Evolutionary conservation across 139 green algal species (phyloP).

Genomic region (Yamagishiella unicocca): DNA sequence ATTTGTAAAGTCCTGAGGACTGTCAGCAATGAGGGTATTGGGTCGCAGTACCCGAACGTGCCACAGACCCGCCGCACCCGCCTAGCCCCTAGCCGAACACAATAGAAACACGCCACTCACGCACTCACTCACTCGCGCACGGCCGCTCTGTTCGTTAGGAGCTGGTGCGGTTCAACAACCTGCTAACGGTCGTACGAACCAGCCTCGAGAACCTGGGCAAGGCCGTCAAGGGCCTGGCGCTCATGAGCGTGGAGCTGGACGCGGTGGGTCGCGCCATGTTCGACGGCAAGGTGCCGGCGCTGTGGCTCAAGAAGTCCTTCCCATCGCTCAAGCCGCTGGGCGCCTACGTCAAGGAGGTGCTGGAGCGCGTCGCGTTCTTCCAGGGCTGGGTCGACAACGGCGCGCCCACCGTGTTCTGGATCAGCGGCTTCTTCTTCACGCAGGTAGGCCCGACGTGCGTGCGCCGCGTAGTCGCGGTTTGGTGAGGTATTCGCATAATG

Average conservation of each 20-base stretch:
- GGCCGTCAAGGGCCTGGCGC: constrained; percentile 83
- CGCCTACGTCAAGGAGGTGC: constrained; percentile 82
- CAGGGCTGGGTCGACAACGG: constrained; percentile 79
- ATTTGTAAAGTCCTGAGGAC: too few species aligned
- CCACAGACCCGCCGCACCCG: too few species aligned
- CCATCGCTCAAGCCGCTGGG: constrained; percentile 84
- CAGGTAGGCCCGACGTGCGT: too few species aligned
- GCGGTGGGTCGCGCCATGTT: constrained; percentile 61
- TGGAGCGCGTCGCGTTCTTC: constrained; percentile 79
- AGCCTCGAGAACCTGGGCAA: constrained; percentile 78
- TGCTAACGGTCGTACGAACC: constrained; percentile 74
- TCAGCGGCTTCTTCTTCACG: constrained; percentile 92
- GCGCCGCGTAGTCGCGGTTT: too few species aligned
- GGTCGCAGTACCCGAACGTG: too few species aligned
- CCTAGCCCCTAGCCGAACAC: too few species aligned
- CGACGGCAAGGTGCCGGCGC: constrained; percentile 79
- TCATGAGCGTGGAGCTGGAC: constrained; percentile 88
- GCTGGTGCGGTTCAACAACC: constrained; percentile 81
- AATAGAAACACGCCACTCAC: too few species aligned
- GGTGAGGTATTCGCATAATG: too few species aligned
- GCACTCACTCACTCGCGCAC: too few species aligned
- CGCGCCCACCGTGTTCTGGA: constrained; percentile 80
- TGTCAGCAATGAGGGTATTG: too few species aligned
- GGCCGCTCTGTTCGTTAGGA: constrained; percentile 66
- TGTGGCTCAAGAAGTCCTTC: constrained; percentile 83